Percentiles rank a stretch among this genome's conserved stretches.
Evolutionary conservation across 805 yeast genomes (phyloP).

Genomic region (Zygosaccharomyces rouxii): DNA sequence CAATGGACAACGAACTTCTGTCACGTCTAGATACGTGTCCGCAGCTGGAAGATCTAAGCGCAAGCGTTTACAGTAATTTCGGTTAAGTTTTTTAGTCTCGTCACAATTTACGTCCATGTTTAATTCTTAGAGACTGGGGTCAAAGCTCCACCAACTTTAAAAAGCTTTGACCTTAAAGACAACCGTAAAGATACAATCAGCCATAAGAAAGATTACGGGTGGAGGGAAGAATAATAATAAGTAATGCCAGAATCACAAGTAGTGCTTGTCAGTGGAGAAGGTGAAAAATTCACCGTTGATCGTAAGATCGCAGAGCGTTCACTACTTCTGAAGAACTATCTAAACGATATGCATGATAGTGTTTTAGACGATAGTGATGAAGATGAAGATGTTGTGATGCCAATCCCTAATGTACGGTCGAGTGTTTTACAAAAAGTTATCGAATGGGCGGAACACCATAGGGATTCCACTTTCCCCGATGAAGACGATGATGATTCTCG

Average conservation of each 20-base stretch:
- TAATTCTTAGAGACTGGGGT: neutral
- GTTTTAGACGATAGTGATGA: conserved; percentile 54
- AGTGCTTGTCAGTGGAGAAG: conserved; percentile 70
- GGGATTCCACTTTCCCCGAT: conserved; percentile 69
- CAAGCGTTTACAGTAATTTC: conserved; percentile 83
- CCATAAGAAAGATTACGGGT: neutral
- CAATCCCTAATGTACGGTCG: conserved; percentile 85
- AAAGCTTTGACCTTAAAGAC: neutral
- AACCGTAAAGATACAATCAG: neutral
- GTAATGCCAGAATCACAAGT: conserved; percentile 29
- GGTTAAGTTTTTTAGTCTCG: conserved; percentile 8
- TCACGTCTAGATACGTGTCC: conserved; percentile 24
- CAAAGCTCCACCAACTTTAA: conserved; percentile 1
- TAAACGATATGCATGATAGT: conserved; percentile 60
- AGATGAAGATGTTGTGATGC: conserved; percentile 71
- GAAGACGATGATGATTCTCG: conserved; percentile 81
- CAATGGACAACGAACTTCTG: conserved; percentile 24
- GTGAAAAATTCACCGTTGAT: conserved; percentile 72
- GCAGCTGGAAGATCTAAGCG: conserved; percentile 81
- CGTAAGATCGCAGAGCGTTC: conserved; percentile 83
- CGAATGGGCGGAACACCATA: conserved; percentile 96
- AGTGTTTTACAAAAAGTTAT: conserved; percentile 84
- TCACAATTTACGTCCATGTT: conserved; percentile 4
- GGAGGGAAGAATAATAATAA: conserved; percentile 12
- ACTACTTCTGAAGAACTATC: conserved; percentile 77